Conservation (phyloP, 75 land plant species). For the Gnetum montanum region DNA sequence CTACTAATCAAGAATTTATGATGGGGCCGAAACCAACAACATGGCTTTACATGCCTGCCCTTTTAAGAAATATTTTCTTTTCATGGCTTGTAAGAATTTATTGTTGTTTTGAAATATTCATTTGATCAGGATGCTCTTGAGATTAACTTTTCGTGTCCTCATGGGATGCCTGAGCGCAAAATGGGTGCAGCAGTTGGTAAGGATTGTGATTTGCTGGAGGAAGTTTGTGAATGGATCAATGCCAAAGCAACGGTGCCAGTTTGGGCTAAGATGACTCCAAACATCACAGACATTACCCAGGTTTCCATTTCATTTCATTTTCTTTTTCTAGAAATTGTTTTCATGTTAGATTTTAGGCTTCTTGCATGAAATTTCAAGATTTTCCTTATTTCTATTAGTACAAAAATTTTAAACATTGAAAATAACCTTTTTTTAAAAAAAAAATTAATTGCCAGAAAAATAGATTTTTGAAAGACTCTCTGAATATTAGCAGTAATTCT, state of each 20-base stretch:
- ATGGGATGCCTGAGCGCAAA: slow-evolving; percentile 98
- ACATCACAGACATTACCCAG: slow-evolving; percentile 90
- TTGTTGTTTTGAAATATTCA: background rate
- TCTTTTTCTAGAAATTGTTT: too few species aligned
- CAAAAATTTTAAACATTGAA: too few species aligned
- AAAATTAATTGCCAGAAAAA: too few species aligned
- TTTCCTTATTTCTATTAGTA: too few species aligned
- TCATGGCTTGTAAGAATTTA: too few species aligned
- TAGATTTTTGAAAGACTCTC: too few species aligned
- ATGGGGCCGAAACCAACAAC: background rate
- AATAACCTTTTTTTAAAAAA: too few species aligned
- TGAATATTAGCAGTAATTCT: too few species aligned
- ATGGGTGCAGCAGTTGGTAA: slow-evolving; percentile 99
- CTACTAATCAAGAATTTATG: background rate
- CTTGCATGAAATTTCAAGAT: too few species aligned
- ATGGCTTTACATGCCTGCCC: background rate
- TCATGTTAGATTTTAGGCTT: too few species aligned
- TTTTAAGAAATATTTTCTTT: background rate
- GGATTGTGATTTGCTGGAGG: slow-evolving; percentile 81
- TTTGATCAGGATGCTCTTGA: slow-evolving; percentile 83
- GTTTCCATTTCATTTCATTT: slow-evolving; percentile 19
- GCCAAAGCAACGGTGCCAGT: slow-evolving; percentile 94
- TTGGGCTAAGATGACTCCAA: slow-evolving; percentile 99
- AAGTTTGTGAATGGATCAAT: slow-evolving; percentile 96
- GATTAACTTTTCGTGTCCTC: slow-evolving; percentile 97